These are phyloP conservation scores for Cyclocybe cylindracea DNA, from an alignment of 768 basidiomycete genomes.

Conservation along the genomic window DNA sequence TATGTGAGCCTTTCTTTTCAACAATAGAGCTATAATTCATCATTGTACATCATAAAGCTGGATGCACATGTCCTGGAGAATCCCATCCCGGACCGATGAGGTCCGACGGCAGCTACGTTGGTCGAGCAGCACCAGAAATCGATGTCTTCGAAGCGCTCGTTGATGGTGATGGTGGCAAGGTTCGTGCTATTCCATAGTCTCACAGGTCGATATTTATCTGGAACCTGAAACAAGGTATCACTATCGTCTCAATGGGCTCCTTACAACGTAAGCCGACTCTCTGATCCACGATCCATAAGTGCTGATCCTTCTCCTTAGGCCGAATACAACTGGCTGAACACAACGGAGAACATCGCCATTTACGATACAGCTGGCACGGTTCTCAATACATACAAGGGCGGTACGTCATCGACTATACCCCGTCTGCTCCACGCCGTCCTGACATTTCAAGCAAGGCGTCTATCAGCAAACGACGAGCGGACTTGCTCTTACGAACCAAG, in stretches of 20 bases:
- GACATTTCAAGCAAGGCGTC: conserved; percentile 35
- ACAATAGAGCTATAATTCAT: not conserved
- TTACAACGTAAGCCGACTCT: conserved; percentile 43
- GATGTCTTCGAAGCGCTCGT: conserved; percentile 64
- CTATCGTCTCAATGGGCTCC: conserved; percentile 57
- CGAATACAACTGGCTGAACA: conserved; percentile 58
- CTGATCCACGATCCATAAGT: too few species aligned
- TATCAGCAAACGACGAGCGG: conserved; percentile 80
- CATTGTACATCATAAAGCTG: conserved; percentile 16
- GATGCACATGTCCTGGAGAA: conserved; percentile 41
- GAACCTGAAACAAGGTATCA: conserved; percentile 39
- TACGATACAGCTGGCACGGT: conserved; percentile 43
- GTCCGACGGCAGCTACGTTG: conserved; percentile 55
- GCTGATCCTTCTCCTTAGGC: conserved; percentile 41
- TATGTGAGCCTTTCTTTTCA: conserved; percentile 22
- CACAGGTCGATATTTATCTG: not conserved
- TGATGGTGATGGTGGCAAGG: conserved; percentile 25
- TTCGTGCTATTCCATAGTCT: not conserved
- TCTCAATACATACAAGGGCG: conserved; percentile 64
- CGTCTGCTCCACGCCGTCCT: conserved; percentile 2
- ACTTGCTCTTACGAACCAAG: conserved; percentile 58
- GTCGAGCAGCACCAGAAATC: conserved; percentile 66
- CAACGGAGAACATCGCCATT: conserved; percentile 48
- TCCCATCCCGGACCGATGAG: conserved; percentile 40
- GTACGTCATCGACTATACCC: conserved; percentile 31